These are phyloP conservation scores for Xylaria bambusicola DNA, from an alignment of 495 filamentous ascomycete genomes.

Conservation along the genomic window DNA sequence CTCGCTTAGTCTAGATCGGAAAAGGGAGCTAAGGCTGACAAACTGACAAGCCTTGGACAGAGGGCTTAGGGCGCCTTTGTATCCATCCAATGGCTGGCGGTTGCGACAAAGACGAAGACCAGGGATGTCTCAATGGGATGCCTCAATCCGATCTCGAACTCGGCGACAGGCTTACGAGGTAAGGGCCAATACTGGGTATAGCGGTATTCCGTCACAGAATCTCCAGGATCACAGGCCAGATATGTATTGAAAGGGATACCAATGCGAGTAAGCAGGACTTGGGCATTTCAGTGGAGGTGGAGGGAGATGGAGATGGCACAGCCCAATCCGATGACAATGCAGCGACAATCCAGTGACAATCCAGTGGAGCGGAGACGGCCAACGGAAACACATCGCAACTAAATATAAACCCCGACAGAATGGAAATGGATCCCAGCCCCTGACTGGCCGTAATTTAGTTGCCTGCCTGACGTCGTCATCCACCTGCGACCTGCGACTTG, in stretches of 20 bases:
- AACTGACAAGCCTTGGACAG: too few relatives aligned
- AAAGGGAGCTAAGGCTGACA: too few relatives aligned
- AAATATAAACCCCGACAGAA: conserved; percentile 4
- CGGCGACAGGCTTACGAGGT: neutral
- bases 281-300: too few relatives aligned
- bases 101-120: neutral
- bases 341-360: too few relatives aligned
- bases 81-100: neutral
- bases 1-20: too few relatives aligned
- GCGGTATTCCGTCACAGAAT: neutral
- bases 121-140: too few relatives aligned
- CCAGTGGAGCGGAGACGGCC: neutral
- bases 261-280: too few relatives aligned
- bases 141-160: neutral
- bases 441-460: conserved; percentile 13
- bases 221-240: neutral
- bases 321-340: too few relatives aligned
- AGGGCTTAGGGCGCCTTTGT: neutral
- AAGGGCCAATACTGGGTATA: neutral
- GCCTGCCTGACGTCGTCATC: conserved; percentile 14
- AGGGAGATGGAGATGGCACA: too few relatives aligned
- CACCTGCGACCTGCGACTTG: neutral
- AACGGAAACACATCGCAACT: neutral
- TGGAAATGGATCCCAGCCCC: neutral
- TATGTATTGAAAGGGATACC: conserved; percentile 2